Evolutionary conservation across 805 yeast species (phyloP).

Genomic region (Saccharomycopsis fibuligera): DNA sequence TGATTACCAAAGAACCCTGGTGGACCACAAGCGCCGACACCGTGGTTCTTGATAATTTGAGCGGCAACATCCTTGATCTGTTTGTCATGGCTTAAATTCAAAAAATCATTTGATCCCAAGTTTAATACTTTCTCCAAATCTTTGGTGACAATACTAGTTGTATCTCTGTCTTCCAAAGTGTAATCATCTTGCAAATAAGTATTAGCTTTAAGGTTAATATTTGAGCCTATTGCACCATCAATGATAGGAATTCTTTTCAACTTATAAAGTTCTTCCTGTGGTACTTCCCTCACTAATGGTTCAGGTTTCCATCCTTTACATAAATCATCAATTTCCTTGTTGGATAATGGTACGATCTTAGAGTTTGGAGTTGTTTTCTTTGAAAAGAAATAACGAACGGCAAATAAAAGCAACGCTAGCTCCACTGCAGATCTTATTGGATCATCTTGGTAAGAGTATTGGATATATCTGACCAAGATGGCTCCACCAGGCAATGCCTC

Average conservation of each 20-base stretch:
- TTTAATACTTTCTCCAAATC: conserved; percentile 43
- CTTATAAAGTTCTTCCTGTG: conserved; percentile 52
- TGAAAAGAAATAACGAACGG: conserved; percentile 72
- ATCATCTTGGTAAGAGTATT: conserved; percentile 85
- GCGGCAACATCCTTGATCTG: conserved; percentile 48
- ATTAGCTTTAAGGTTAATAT: conserved; percentile 27
- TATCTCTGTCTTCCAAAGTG: conserved; percentile 21
- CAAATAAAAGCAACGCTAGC: conserved; percentile 67
- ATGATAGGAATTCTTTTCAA: conserved; percentile 58
- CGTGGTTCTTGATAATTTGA: conserved; percentile 55
- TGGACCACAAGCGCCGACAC: conserved; percentile 98
- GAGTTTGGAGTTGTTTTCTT: conserved; percentile 58
- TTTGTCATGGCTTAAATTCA: conserved; percentile 49
- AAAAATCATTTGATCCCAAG: conserved; percentile 65
- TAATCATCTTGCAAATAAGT: conserved; percentile 24
- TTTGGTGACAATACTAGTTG: conserved; percentile 24
- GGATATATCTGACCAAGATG: conserved; percentile 56
- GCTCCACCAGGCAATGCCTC: conserved; percentile 20
- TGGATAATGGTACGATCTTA: conserved; percentile 60
- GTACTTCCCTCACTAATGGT: conserved; percentile 57
- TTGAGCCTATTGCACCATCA: conserved; percentile 44
- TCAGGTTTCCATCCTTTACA: conserved; percentile 91
- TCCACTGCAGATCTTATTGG: conserved; percentile 87
- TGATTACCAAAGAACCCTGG: conserved; percentile 96
- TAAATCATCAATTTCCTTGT: conserved; percentile 70